Conservation (phyloP, 108 stramenopile genomes). For the Conticribra weissflogii region DNA sequence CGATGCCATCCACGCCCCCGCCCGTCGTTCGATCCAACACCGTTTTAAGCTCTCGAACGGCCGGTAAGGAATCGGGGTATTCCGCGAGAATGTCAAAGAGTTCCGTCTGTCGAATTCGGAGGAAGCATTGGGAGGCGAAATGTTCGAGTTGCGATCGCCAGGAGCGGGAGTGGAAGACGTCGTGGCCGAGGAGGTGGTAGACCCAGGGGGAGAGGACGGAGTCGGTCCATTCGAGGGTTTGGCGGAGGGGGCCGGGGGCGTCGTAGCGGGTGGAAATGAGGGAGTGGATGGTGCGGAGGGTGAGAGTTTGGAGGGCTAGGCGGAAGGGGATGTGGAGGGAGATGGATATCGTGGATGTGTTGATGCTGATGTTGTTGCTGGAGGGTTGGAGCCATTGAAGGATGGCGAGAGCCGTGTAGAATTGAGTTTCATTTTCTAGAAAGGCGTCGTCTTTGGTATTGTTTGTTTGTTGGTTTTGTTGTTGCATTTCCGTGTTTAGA, state of each 20-base stretch:
- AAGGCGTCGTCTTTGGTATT: background rate
- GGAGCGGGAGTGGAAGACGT: slow-evolving; percentile 23
- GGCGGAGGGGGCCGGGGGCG: slow-evolving; percentile 43
- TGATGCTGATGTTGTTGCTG: no score
- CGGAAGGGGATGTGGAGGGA: slow-evolving; percentile 50
- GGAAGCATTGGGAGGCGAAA: slow-evolving; percentile 62
- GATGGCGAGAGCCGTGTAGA: slow-evolving; percentile 47
- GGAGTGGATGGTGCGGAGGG: slow-evolving; percentile 29
- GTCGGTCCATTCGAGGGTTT: slow-evolving; percentile 54
- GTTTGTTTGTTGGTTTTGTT: background rate
- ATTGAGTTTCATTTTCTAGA: slow-evolving; percentile 28
- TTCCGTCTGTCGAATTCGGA: slow-evolving; percentile 62
- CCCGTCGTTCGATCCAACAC: slow-evolving; percentile 64
- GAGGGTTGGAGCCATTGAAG: slow-evolving; percentile 76
- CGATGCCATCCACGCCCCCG: no score
- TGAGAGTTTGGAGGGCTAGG: slow-evolving; percentile 55
- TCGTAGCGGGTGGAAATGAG: slow-evolving; percentile 66
- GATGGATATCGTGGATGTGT: no score
- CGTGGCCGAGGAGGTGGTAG: slow-evolving; percentile 43
- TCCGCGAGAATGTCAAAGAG: slow-evolving; percentile 84
- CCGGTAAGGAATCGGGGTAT: slow-evolving; percentile 82
- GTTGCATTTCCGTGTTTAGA: no score
- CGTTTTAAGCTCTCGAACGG: slow-evolving; percentile 67
- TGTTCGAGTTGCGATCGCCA: slow-evolving; percentile 60
- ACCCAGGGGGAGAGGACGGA: slow-evolving; percentile 57